These are phyloP conservation scores for Mortierella sp. DNA, from an alignment of 371 early-diverging fungal species.

Conservation along the genomic window DNA sequence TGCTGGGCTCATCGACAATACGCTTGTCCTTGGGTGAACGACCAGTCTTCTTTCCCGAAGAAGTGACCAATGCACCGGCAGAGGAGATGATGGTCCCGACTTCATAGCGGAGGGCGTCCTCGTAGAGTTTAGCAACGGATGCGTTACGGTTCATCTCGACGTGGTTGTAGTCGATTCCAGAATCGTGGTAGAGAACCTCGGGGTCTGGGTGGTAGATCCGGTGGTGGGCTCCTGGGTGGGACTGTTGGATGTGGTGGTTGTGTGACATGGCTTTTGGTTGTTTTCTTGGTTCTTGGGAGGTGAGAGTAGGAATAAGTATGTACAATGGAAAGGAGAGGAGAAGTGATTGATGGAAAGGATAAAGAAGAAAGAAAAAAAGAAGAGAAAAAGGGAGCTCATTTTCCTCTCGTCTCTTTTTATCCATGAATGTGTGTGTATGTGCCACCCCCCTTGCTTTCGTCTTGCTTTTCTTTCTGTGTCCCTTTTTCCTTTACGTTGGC, in stretches of 20 bases:
- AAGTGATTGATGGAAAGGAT: not conserved
- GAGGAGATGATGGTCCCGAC: slow-evolving; percentile 90
- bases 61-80: slow-evolving; percentile 92
- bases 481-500: not conserved
- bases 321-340: not conserved
- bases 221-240: slow-evolving; percentile 27
- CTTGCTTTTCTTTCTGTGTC: not conserved
- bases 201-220: slow-evolving; percentile 35
- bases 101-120: slow-evolving; percentile 93
- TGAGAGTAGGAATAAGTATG: not conserved
- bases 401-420: not conserved
- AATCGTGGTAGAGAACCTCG: slow-evolving; percentile 38
- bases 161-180: slow-evolving; percentile 59
- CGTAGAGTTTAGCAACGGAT: slow-evolving; percentile 90
- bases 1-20: slow-evolving; percentile 90
- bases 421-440: not conserved
- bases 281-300: not conserved
- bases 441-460: not conserved
- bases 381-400: not conserved
- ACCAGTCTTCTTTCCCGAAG: slow-evolving; percentile 92
- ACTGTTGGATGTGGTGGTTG: slow-evolving; percentile 12
- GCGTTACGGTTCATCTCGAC: slow-evolving; percentile 76
- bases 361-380: slow-evolving; percentile 4
- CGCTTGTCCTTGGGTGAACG: slow-evolving; percentile 95
- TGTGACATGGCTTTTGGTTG: not conserved